Evolutionary conservation across 805 yeast species (phyloP).

Genomic region (Yarrowia porcina): DNA sequence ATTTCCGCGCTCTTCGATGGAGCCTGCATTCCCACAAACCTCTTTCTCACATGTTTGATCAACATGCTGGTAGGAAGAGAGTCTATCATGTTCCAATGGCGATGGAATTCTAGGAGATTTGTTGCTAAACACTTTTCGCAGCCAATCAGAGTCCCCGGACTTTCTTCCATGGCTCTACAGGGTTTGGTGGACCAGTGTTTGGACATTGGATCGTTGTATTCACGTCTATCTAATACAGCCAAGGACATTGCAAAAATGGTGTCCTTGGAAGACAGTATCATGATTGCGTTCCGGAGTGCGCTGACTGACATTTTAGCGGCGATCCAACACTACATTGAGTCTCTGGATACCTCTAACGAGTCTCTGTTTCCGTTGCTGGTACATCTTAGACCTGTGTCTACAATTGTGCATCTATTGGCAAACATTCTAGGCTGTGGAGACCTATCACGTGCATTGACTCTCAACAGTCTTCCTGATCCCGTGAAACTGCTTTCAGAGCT

Average conservation of each 20-base stretch:
- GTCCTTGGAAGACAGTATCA: not conserved
- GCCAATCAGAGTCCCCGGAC: not conserved
- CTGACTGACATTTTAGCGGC: conserved; percentile 2
- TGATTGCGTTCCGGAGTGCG: not conserved
- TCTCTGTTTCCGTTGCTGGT: not conserved
- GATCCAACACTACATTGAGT: not conserved
- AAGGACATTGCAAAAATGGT: not conserved
- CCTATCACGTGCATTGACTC: not conserved
- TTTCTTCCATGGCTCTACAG: not conserved
- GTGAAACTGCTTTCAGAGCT: not conserved
- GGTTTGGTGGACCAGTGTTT: not conserved
- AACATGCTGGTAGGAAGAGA: conserved; percentile 10
- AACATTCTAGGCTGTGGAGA: conserved; percentile 9
- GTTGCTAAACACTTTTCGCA: not conserved
- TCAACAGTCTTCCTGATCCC: not conserved
- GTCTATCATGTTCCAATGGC: not conserved
- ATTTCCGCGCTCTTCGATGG: not conserved
- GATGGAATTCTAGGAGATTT: not conserved
- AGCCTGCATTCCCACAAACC: not conserved
- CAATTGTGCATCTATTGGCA: not conserved
- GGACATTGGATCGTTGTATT: not conserved
- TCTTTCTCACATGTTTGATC: not conserved
- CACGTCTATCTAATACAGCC: not conserved
- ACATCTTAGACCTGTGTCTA: not conserved
- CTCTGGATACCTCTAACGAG: not conserved